These are phyloP conservation scores for Allantophomopsis cytisporea DNA, from an alignment of 2,329 filamentous ascomycete genomes.

Conservation along the genomic window DNA sequence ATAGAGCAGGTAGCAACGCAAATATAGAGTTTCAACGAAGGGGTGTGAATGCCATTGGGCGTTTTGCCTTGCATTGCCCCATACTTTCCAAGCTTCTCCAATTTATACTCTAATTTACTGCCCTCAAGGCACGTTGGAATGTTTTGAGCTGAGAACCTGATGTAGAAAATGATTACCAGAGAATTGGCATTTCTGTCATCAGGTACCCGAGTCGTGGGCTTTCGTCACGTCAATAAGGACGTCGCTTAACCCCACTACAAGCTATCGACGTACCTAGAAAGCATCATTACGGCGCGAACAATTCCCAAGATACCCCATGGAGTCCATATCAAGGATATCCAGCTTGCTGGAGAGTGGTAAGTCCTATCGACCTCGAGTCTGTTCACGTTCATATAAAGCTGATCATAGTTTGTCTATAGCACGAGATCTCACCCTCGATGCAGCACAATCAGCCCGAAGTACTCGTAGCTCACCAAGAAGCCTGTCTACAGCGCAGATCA, in stretches of 20 bases:
- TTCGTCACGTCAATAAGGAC: too few species aligned
- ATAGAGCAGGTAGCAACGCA: too few species aligned
- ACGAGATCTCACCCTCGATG: slow-evolving; percentile 93
- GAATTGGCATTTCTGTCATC: too few species aligned
- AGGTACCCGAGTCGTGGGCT: too few species aligned
- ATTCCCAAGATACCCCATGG: slow-evolving; percentile 45
- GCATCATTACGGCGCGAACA: slow-evolving; percentile 3
- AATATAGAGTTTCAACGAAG: too few species aligned
- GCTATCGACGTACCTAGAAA: slow-evolving; percentile 1
- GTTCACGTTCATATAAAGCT: slow-evolving; percentile 1
- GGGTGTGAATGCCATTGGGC: too few species aligned
- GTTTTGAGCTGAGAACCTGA: too few species aligned
- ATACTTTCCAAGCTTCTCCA: too few species aligned
- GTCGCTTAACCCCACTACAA: slow-evolving; percentile 16
- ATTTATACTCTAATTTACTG: too few species aligned
- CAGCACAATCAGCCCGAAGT: slow-evolving; percentile 73
- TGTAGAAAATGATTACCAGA: too few species aligned
- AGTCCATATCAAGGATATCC: slow-evolving; percentile 90
- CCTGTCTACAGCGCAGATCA: slow-evolving; percentile 71
- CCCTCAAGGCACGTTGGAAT: too few species aligned
- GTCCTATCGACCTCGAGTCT: slow-evolving; percentile 13
- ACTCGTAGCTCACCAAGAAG: slow-evolving; percentile 47
- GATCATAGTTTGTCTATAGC: slow-evolving; percentile 33
- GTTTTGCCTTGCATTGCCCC: too few species aligned
- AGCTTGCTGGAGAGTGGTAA: slow-evolving; percentile 88